Evolutionary conservation across 768 basidiomycete species (phyloP).

Genomic region (Mycena leptocephala): DNA sequence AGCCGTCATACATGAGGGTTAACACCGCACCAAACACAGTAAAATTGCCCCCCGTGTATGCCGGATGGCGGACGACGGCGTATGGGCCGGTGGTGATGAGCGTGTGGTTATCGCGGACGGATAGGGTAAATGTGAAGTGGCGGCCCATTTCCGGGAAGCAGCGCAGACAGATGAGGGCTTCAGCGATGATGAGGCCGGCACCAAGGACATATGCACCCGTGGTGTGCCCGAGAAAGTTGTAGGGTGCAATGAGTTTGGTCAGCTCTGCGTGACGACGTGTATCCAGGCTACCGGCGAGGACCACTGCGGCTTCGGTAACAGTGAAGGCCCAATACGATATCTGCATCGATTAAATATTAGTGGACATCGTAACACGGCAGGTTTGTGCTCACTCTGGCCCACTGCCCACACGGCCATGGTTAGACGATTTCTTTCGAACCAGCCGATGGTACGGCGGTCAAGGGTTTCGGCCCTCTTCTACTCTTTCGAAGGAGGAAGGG

Average conservation of each 20-base stretch:
- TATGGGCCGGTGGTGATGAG: constrained; percentile 50
- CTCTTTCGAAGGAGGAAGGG: background rate
- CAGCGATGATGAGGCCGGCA: background rate
- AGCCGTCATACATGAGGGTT: background rate
- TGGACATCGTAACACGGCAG: background rate
- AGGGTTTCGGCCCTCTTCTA: background rate
- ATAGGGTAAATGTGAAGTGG: constrained; percentile 19
- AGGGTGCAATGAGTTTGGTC: background rate
- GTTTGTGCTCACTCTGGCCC: background rate
- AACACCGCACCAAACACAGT: background rate
- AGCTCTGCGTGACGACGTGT: background rate
- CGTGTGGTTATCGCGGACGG: constrained; percentile 11
- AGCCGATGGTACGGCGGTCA: background rate
- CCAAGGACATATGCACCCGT: background rate
- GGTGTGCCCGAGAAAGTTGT: background rate
- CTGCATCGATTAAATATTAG: background rate
- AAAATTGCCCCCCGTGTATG: constrained; percentile 42
- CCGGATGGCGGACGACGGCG: constrained; percentile 51
- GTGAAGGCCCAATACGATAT: background rate
- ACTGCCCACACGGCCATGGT: background rate
- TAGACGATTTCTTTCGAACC: background rate
- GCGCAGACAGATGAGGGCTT: background rate
- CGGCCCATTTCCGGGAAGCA: constrained; percentile 9
- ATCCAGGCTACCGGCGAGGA: no score
- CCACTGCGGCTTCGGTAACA: background rate